A percentile compares a stretch with the other conserved stretches of the same genome.
Evolutionary conservation across 2,329 filamentous ascomycete genomes (phyloP).

Genomic region (Talaromyces sp.): DNA sequence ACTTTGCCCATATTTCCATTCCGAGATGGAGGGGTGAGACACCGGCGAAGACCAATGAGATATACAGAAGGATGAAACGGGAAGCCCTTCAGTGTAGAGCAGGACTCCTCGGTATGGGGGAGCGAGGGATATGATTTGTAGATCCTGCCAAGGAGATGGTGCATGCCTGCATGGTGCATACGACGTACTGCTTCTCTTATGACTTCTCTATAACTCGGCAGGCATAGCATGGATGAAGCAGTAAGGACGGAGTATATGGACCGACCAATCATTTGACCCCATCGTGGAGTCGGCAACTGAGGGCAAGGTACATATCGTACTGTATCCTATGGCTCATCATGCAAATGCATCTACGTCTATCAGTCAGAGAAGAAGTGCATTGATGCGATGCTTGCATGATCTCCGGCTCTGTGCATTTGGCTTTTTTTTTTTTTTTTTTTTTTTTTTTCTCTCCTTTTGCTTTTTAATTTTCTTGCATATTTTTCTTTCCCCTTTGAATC

Average conservation of each 20-base stretch:
- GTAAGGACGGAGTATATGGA: slow-evolving; percentile 4
- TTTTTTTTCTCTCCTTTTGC: too few species aligned
- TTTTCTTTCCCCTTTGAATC: not conserved
- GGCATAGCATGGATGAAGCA: not conserved
- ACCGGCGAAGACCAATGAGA: not conserved
- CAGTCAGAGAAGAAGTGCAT: not conserved
- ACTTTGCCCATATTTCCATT: not conserved
- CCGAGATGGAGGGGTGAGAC: not conserved
- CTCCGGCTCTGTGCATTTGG: too few species aligned
- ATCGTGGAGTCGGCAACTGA: not conserved
- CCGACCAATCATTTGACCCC: not conserved
- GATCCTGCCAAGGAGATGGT: not conserved
- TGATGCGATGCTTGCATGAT: not conserved
- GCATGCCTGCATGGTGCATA: not conserved
- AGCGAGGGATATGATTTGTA: slow-evolving; percentile 3
- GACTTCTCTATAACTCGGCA: not conserved
- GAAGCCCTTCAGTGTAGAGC: not conserved
- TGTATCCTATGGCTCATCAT: not conserved
- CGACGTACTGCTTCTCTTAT: not conserved
- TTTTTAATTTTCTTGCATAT: too few species aligned
- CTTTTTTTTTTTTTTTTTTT: too few species aligned
- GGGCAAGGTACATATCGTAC: not conserved
- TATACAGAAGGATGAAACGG: slow-evolving; percentile 1
- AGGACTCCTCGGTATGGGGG: not conserved
- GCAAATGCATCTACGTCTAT: not conserved